Evolutionary conservation across 1,284 basidiomycete genomes (phyloP).

Genomic region (Coniferiporia sulphurascens): DNA sequence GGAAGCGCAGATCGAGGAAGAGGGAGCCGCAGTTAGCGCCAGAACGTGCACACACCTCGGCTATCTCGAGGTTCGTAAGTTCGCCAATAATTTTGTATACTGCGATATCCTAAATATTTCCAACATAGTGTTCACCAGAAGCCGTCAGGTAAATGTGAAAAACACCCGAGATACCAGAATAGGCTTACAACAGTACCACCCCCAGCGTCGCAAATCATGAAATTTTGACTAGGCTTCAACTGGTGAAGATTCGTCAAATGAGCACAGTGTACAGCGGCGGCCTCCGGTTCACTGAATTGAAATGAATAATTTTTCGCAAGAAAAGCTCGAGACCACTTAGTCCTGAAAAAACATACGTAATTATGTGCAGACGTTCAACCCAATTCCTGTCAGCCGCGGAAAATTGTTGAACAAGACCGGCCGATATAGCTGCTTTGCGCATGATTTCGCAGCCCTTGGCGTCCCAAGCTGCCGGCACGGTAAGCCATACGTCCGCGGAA

Average conservation of each 20-base stretch:
- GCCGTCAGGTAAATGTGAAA: not conserved
- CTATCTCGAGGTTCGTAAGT: constrained; percentile 71
- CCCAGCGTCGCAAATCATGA: constrained; percentile 78
- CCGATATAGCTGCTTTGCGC: constrained; percentile 73
- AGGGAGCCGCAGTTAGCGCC: constrained; percentile 79
- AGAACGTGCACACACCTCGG: constrained; percentile 77
- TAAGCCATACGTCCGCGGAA: constrained; percentile 73
- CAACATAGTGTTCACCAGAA: not conserved
- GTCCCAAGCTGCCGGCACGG: constrained; percentile 84
- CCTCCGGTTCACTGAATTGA: constrained; percentile 63
- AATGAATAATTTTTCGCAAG: constrained; percentile 13
- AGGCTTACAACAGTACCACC: constrained; percentile 66
- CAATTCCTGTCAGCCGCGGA: constrained; percentile 67
- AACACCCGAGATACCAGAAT: not conserved
- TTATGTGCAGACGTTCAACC: constrained; percentile 74
- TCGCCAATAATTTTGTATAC: constrained; percentile 79
- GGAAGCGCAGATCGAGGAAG: constrained; percentile 78
- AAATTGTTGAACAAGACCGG: constrained; percentile 68
- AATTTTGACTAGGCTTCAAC: constrained; percentile 70
- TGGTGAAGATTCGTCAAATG: constrained; percentile 72
- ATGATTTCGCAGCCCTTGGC: constrained; percentile 75
- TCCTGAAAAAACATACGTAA: constrained; percentile 45
- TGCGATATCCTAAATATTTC: constrained; percentile 48
- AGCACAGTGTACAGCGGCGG: constrained; percentile 80
- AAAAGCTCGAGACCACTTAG: not conserved